Percentiles rank a stretch among this genome's conserved stretches.
Evolutionary conservation across 1,284 basidiomycete species (phyloP).

Genomic region (Ganoderma boninense): DNA sequence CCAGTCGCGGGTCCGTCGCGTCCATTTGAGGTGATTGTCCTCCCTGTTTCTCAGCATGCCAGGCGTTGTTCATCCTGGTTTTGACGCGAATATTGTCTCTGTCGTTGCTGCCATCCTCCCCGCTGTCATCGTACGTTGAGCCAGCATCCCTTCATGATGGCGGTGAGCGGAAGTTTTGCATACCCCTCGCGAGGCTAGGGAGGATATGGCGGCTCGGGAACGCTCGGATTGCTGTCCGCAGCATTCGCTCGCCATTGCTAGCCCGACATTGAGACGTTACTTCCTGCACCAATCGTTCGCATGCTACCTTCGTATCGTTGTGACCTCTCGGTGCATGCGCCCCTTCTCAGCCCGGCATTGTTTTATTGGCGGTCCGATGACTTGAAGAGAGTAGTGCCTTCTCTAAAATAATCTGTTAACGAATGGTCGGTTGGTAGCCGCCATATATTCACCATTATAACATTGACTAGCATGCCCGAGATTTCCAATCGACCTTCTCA

Average conservation of each 20-base stretch:
- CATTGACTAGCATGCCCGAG: not conserved
- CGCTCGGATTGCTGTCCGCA: not conserved
- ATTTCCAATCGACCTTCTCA: not conserved
- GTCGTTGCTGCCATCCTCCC: not conserved
- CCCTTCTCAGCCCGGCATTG: too few relatives aligned
- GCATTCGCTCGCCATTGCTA: not conserved
- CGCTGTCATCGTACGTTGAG: not conserved
- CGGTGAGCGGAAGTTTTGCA: not conserved
- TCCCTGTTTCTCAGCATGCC: not conserved
- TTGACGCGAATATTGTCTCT: not conserved
- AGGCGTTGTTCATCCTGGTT: not conserved
- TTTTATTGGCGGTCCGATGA: not conserved
- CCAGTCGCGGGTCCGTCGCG: slow-evolving; percentile 26
- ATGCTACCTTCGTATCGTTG: not conserved
- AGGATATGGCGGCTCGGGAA: not conserved
- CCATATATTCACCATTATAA: not conserved
- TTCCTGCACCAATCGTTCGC: not conserved
- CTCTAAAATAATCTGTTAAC: not conserved
- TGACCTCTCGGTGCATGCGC: not conserved
- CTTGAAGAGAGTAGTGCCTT: not conserved
- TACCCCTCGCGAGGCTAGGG: not conserved
- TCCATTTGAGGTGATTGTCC: slow-evolving; percentile 15
- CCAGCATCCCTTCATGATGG: not conserved
- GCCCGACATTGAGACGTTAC: not conserved
- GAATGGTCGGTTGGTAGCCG: not conserved